Conservation (phyloP, 306 rosid species). For the Albizia julibrissin region DNA sequence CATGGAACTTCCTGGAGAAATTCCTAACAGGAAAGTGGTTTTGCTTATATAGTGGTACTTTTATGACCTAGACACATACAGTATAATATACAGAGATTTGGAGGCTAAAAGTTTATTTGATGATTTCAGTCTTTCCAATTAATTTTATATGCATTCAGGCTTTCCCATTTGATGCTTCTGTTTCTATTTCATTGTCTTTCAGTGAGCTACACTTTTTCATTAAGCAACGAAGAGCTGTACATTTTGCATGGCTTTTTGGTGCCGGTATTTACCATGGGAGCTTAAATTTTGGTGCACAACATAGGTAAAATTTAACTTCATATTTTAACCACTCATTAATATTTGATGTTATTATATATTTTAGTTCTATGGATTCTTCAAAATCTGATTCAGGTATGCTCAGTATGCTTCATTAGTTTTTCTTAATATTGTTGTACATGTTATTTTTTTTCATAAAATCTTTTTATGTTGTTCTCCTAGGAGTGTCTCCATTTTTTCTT, state of each 20-base stretch:
- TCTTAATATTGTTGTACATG: conserved; percentile 14
- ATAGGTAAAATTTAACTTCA: conserved; percentile 54
- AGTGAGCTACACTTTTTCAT: conserved; percentile 93
- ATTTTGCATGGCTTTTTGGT: conserved; percentile 99
- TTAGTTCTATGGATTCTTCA: conserved; percentile 15
- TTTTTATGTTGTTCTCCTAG: conserved; percentile 11
- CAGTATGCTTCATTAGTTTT: conserved; percentile 36
- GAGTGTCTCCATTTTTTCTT: not conserved
- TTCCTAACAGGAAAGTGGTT: conserved; percentile 79
- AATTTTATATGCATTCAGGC: not conserved
- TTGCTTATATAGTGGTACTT: conserved; percentile 2
- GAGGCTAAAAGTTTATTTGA: not conserved
- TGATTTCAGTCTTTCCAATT: conserved; percentile 13
- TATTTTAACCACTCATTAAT: not conserved
- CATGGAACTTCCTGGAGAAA: conserved; percentile 98
- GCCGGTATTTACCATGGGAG: conserved; percentile 96
- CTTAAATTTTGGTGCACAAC: conserved; percentile 88
- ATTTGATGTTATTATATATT: conserved; percentile 19
- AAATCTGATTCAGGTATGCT: conserved; percentile 28
- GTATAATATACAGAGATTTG: conserved; percentile 16
- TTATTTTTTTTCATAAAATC: conserved; percentile 1
- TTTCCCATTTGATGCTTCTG: conserved; percentile 28
- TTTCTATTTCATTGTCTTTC: conserved; percentile 40
- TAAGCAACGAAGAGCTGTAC: conserved; percentile 93
- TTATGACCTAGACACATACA: conserved; percentile 7